A percentile compares a stretch with the other conserved stretches of the same genome.
phyloP scores from a whole-genome alignment of 306 rosid species.

The Castanea sativa region DNA sequence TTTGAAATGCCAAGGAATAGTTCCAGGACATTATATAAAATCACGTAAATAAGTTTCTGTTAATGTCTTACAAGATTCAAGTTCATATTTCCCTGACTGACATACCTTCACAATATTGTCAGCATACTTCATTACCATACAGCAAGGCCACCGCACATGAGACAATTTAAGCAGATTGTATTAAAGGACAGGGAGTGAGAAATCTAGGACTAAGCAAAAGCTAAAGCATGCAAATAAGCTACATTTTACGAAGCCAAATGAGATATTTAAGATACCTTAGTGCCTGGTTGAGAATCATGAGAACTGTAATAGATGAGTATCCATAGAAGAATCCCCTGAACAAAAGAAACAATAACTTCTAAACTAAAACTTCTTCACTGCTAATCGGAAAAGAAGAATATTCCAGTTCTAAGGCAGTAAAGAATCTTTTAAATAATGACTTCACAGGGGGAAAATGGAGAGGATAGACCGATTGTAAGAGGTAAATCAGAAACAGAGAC shows the following conservation, averaged over 20 bases:
- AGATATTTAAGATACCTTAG: constrained; percentile 55
- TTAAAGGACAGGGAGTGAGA: constrained; percentile 12
- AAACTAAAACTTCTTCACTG: neutral
- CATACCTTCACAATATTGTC: constrained; percentile 93
- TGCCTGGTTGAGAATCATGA: constrained; percentile 94
- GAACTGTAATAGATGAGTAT: constrained; percentile 75
- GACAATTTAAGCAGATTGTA: constrained; percentile 14
- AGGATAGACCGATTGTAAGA: constrained; percentile 12
- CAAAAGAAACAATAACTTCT: constrained; percentile 19
- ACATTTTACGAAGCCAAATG: constrained; percentile 7
- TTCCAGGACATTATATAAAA: neutral
- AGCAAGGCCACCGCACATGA: constrained; percentile 83
- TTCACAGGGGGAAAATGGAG: constrained; percentile 1
- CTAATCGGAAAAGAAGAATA: neutral
- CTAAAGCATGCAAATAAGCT: constrained; percentile 14
- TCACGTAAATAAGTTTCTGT: constrained; percentile 8
- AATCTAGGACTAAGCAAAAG: constrained; percentile 5
- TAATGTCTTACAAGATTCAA: constrained; percentile 13
- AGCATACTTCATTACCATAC: constrained; percentile 96
- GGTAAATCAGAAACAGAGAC: constrained; percentile 25
- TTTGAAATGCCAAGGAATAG: neutral
- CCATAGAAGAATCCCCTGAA: constrained; percentile 94
- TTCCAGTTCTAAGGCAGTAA: constrained; percentile 19
- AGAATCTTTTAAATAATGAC: constrained; percentile 4
- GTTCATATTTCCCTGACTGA: constrained; percentile 22